Base-by-base conservation (phyloP, 805 yeast species). In the Grigorovia jiainica region DNA sequence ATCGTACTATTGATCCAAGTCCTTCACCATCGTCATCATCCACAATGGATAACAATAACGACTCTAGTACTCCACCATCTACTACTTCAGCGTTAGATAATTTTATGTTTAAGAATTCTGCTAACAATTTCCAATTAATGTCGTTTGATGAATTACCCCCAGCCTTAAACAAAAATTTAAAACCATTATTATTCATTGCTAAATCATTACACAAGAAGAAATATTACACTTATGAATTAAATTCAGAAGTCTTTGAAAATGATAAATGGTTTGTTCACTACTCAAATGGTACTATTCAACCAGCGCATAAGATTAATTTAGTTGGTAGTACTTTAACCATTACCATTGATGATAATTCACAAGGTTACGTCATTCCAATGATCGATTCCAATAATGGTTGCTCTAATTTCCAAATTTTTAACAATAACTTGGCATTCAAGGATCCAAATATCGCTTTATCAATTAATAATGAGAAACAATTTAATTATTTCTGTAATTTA, bases 171-270 rank as follows among this genome's bases (percentile, higher is more conserved):
- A 35, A 35, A 13, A 38, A 36, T 16, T 37, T 48, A 4, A 47
- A 42, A 25, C 54, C 56, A 6, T 30, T 46, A 25, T 33, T 50
- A 21, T 49, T 43, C 17, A 29, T 52, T 16, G 29, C 47, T 19
- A 46, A 47, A 36, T 48, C 53, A 15, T 49, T 49, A 25, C 34
- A 38, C 7, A 38, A 39, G n/a, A 50, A 50, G 32, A 36, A 25
- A 7, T 52, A 50, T 38, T 50, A 43, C 35, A 46, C 44, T 23
- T 50, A 44, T 42, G 23, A 11, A 2, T 6, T 20, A 15, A 33
- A 40, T 11, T 11, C 23, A n/a, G 29, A 25, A 16, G 15, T 32
- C 8, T 20, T 25, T 13, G 4, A 18, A 4, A n/a, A 24, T 18
- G 31, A 29, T 23, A 24, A 17, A 11, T 37, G 38, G 40, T n/a